A percentile compares a stretch with the other conserved stretches of the same genome.
Conservation (phyloP, 169 alveolate species). For the Plasmodium inui region DNA sequence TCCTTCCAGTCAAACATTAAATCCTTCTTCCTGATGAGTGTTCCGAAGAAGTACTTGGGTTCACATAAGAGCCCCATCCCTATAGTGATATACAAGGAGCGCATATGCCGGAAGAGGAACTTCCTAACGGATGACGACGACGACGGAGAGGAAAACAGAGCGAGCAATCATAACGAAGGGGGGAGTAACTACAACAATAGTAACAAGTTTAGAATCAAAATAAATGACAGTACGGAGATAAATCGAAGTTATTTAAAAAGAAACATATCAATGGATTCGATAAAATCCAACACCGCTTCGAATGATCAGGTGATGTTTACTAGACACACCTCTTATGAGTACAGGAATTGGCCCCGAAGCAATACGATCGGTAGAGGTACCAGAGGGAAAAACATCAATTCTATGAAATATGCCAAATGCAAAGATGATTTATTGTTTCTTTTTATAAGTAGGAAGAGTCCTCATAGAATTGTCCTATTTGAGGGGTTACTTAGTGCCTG, state of each 20-base stretch:
- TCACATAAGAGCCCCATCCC: constrained; percentile 55
- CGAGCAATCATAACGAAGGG: not conserved
- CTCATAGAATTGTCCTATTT: constrained; percentile 10
- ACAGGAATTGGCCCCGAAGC: not conserved
- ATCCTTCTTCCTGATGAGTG: constrained; percentile 39
- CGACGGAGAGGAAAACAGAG: not conserved
- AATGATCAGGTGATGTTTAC: not conserved
- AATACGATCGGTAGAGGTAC: not conserved
- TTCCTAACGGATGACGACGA: not conserved
- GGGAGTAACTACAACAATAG: not conserved
- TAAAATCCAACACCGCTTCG: not conserved
- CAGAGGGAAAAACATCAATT: not conserved
- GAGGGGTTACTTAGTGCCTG: constrained; percentile 25
- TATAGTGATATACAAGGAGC: constrained; percentile 24
- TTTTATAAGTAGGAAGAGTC: constrained; percentile 27
- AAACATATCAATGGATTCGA: not conserved
- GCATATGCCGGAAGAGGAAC: not conserved
- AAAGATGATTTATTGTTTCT: constrained; percentile 60
- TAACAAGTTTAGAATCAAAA: not conserved
- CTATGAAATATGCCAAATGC: constrained; percentile 13
- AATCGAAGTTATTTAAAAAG: not conserved
- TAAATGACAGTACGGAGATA: not conserved
- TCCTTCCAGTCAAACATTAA: constrained; percentile 73
- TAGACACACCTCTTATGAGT: not conserved
- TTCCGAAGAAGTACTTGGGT: constrained; percentile 37